These are phyloP conservation scores for Hyphodiscus sp. DNA, from an alignment of 2,329 filamentous ascomycete species.

Conservation along the genomic window DNA sequence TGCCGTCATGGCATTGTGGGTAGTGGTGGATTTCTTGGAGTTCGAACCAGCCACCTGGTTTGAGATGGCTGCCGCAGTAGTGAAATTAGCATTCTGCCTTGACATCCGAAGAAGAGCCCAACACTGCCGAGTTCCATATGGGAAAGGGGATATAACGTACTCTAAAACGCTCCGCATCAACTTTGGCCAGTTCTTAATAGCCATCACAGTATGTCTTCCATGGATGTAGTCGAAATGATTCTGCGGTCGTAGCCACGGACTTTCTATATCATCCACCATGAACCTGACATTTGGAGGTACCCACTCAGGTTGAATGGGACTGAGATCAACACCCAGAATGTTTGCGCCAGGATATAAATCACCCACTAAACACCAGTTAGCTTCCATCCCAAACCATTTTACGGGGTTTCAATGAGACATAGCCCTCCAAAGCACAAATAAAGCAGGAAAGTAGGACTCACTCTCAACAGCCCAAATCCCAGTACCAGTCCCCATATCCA, in stretches of 20 bases:
- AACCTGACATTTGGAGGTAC: conserved; percentile 51
- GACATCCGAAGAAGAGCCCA: neutral
- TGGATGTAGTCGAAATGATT: conserved; percentile 18
- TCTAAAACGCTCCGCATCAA: conserved; percentile 3
- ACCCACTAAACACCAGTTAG: neutral
- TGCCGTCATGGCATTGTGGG: conserved; percentile 38
- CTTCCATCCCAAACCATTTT: neutral
- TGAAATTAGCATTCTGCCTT: neutral
- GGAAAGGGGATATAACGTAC: neutral
- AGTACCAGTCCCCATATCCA: conserved; percentile 37
- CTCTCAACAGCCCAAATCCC: conserved; percentile 34
- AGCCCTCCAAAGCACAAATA: conserved; percentile 36
- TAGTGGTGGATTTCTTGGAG: conserved; percentile 47
- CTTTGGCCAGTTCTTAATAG: conserved; percentile 8
- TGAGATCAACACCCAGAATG: conserved; percentile 36
- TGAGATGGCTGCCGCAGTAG: conserved; percentile 37
- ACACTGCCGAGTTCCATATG: neutral
- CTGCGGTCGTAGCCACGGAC: conserved; percentile 42
- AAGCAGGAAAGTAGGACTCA: conserved; percentile 82
- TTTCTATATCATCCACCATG: conserved; percentile 52
- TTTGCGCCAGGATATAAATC: conserved; percentile 25
- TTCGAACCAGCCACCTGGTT: conserved; percentile 49
- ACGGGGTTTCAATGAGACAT: neutral
- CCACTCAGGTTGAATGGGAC: conserved; percentile 33
- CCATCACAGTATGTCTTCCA: conserved; percentile 3